Evolutionary conservation across 495 filamentous ascomycete species (phyloP).

Genomic region (Penicillium desertorum): DNA sequence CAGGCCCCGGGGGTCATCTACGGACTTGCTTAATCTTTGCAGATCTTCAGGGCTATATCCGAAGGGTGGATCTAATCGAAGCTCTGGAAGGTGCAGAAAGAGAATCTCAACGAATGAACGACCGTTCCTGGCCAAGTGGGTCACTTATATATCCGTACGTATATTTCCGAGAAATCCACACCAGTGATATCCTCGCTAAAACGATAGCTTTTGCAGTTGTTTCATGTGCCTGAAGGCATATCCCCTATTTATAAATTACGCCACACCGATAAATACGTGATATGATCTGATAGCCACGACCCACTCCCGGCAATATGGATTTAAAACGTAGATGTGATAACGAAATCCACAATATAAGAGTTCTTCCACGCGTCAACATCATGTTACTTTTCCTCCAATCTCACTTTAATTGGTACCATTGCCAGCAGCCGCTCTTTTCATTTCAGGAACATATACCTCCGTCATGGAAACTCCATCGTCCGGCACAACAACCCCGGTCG

Average conservation of each 20-base stretch:
- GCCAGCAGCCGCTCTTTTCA: neutral
- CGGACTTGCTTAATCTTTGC: neutral
- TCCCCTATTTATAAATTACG: neutral
- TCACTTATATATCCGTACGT: neutral
- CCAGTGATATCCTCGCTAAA: neutral
- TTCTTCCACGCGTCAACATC: neutral
- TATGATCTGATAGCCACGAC: neutral
- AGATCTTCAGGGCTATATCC: constrained; percentile 3
- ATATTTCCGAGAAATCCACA: neutral
- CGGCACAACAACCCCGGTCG: constrained; percentile 30
- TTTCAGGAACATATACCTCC: neutral
- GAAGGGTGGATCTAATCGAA: neutral
- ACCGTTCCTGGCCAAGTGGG: neutral
- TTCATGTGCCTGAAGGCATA: neutral
- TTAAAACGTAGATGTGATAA: constrained; percentile 5
- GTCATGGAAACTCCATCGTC: constrained; percentile 40
- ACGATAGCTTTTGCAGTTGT: neutral
- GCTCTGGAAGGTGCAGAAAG: neutral
- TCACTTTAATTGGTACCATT: neutral
- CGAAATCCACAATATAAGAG: constrained; percentile 8
- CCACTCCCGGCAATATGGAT: constrained; percentile 26
- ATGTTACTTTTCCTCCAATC: neutral
- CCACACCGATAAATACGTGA: neutral
- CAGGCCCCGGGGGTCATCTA: neutral
- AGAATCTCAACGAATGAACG: neutral